Percentiles rank a stretch among this genome's conserved stretches.
Evolutionary conservation across 1,284 basidiomycete species (phyloP).

Genomic region (Ganoderma multipileum): DNA sequence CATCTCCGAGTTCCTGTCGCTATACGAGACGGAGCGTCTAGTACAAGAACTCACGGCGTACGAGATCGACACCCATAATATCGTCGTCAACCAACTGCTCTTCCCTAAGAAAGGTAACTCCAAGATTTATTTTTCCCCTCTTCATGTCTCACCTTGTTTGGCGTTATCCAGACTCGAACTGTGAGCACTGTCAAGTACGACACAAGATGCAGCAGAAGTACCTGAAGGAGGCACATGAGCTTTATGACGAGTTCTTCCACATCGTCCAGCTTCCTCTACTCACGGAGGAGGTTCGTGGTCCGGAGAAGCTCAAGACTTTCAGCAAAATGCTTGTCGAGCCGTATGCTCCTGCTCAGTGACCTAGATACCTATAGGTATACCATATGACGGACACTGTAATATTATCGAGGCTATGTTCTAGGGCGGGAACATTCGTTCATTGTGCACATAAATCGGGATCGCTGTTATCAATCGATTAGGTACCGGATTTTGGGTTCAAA

Average conservation of each 20-base stretch:
- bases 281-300: conserved; percentile 96
- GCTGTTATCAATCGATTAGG: too few species aligned
- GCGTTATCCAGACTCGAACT: conserved; percentile 75
- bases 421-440: background rate
- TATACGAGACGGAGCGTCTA: conserved; percentile 98
- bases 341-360: conserved; percentile 44
- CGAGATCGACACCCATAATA: conserved; percentile 99
- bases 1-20: conserved; percentile 97
- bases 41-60: conserved; percentile 97
- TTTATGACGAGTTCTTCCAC: conserved; percentile 98
- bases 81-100: conserved; percentile 96
- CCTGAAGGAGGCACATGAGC: conserved; percentile 90
- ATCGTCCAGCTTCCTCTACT: conserved; percentile 92
- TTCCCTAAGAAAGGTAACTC: conserved; percentile 86
- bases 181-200: conserved; percentile 94
- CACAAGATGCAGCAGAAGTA: conserved; percentile 99
- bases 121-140: conserved; percentile 34
- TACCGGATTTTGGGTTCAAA: background rate
- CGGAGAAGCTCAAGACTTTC: conserved; percentile 91
- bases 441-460: background rate
- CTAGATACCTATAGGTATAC: conserved; percentile 5
- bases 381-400: conserved; percentile 23
- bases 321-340: conserved; percentile 86
- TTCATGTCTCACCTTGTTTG: conserved; percentile 3
- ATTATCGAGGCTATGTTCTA: conserved; percentile 10